Conservation (phyloP, 305 asterid genomes). For the Plantago rigida region DNA sequence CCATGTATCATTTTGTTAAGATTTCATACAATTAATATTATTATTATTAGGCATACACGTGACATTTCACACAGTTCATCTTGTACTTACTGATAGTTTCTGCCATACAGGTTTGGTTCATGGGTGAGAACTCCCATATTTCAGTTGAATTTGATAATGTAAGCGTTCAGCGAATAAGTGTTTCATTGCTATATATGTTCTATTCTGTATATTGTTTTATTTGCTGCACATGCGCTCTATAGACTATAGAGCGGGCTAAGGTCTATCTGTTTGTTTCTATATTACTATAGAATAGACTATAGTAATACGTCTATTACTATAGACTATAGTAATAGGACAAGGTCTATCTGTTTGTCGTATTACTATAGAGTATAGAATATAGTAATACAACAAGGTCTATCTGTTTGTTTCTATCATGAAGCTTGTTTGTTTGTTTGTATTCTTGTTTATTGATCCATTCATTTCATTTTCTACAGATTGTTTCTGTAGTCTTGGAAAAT, state of each 20-base stretch:
- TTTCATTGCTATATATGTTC: background rate
- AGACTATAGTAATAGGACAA: too few relatives aligned
- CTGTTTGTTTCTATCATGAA: background rate
- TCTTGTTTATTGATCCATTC: too few relatives aligned
- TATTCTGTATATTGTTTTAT: too few relatives aligned
- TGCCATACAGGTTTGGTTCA: slow-evolving; percentile 75
- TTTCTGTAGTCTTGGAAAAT: slow-evolving; percentile 84
- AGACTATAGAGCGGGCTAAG: background rate
- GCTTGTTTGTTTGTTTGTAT: background rate
- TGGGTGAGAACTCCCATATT: slow-evolving; percentile 94
- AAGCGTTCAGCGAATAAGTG: slow-evolving; percentile 28
- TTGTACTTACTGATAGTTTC: slow-evolving; percentile 10
- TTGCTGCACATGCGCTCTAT: background rate
- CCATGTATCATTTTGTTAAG: background rate
- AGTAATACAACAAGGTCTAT: too few relatives aligned
- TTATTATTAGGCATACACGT: background rate
- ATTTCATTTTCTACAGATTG: slow-evolving; percentile 50
- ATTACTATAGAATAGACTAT: too few relatives aligned
- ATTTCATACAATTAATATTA: background rate
- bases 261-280: background rate
- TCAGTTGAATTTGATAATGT: slow-evolving; percentile 84
- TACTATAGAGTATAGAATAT: too few relatives aligned
- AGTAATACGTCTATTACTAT: too few relatives aligned
- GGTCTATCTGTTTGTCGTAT: too few relatives aligned
- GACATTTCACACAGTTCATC: slow-evolving; percentile 5